phyloP scores from a whole-genome alignment of 139 green algal genomes.

The Zygnema circumcarinatum region DNA sequence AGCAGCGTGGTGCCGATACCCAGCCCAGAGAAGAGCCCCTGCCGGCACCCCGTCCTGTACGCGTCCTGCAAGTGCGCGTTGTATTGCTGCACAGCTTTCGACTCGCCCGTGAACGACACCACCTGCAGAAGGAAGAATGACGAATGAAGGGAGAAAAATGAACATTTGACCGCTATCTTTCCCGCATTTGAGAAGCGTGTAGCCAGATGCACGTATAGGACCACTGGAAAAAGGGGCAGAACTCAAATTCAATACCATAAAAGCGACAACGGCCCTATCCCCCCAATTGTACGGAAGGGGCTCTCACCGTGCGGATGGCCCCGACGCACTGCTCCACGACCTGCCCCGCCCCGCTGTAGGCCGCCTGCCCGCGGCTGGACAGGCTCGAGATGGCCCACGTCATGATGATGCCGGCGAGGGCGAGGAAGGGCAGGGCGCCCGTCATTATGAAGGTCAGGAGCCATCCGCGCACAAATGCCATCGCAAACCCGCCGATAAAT shows the following conservation, averaged over 20 bases:
- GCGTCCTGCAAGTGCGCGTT: constrained; percentile 25
- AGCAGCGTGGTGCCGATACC: constrained; percentile 40
- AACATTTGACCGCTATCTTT: not conserved
- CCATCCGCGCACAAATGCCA: constrained; percentile 74
- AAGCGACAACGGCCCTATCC: too few relatives aligned
- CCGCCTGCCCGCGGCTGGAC: constrained; percentile 40
- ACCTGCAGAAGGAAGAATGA: constrained; percentile 13
- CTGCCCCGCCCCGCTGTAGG: constrained; percentile 37
- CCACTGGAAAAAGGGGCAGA: not conserved
- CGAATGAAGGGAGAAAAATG: not conserved
- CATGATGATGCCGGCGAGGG: constrained; percentile 27
- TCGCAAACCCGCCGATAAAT: constrained; percentile 63
- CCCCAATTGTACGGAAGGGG: too few relatives aligned
- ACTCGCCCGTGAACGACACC: constrained; percentile 49
- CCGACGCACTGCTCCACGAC: constrained; percentile 49
- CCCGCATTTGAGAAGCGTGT: not conserved
- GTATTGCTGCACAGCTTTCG: constrained; percentile 52
- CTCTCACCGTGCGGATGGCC: constrained; percentile 52
- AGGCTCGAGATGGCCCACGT: constrained; percentile 3
- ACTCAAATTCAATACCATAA: too few relatives aligned
- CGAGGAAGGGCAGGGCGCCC: constrained; percentile 70
- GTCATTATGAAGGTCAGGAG: constrained; percentile 82
- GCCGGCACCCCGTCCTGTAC: constrained; percentile 29
- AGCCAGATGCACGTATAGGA: not conserved
- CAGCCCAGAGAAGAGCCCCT: constrained; percentile 12